Evolutionary conservation across 2,329 filamentous ascomycete genomes (phyloP).

Genomic region (Calonectria ilicicola): DNA sequence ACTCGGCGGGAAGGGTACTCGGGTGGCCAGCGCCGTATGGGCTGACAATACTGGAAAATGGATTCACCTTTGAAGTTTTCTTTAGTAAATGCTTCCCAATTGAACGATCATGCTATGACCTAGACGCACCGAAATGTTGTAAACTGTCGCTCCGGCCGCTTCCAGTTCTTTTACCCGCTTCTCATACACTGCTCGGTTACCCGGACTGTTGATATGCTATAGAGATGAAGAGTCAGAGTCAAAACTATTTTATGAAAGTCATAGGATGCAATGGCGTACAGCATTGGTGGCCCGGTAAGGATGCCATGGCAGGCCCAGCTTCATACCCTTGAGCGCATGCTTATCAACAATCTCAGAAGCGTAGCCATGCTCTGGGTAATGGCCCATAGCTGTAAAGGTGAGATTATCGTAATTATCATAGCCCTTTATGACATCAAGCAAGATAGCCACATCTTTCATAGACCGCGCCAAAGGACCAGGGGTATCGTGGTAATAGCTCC

Average conservation of each 20-base stretch:
- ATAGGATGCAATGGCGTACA: too few relatives aligned
- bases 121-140: slow-evolving; percentile 14
- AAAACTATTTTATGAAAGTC: too few relatives aligned
- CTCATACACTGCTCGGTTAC: slow-evolving; percentile 4
- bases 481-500: background rate
- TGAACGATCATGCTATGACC: background rate
- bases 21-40: slow-evolving; percentile 26
- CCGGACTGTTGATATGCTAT: slow-evolving; percentile 8
- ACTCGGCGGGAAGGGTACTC: slow-evolving; percentile 10
- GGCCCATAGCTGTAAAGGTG: background rate
- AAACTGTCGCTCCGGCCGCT: slow-evolving; percentile 18
- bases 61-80: background rate
- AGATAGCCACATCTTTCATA: slow-evolving; percentile 2
- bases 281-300: slow-evolving; percentile 18
- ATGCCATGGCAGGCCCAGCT: slow-evolving; percentile 20
- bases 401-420: slow-evolving; percentile 17
- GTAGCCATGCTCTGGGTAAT: slow-evolving; percentile 1
- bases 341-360: background rate
- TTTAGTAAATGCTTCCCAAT: background rate
- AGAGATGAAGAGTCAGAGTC: too few relatives aligned
- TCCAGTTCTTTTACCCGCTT: background rate
- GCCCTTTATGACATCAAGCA: slow-evolving; percentile 16
- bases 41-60: slow-evolving; percentile 15
- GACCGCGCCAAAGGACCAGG: slow-evolving; percentile 15
- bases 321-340: slow-evolving; percentile 14